These are phyloP conservation scores for Niebla homalea DNA, from an alignment of 495 filamentous ascomycete species.

Conservation along the genomic window DNA sequence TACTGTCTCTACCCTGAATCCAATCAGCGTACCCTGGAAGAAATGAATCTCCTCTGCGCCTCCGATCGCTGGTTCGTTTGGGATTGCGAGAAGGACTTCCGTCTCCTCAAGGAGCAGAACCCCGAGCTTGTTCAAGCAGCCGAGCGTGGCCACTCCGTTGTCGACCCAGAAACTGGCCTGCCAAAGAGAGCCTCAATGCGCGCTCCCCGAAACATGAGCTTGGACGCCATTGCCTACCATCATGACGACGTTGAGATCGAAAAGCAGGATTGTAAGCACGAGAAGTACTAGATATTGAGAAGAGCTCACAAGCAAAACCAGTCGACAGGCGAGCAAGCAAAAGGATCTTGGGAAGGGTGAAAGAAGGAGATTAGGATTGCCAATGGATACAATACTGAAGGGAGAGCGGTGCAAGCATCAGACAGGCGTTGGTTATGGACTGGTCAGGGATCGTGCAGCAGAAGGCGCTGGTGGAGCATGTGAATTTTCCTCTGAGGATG, in stretches of 20 bases:
- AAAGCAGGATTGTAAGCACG: conserved; percentile 20
- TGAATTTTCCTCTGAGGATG: too few species aligned
- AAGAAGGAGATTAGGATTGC: too few species aligned
- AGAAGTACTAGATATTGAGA: background rate
- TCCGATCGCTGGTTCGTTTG: conserved; percentile 45
- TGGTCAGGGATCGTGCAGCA: background rate
- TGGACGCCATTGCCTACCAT: conserved; percentile 14
- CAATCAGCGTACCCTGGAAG: conserved; percentile 54
- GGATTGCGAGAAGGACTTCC: conserved; percentile 50
- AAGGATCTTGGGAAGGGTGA: background rate
- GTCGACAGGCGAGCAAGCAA: background rate
- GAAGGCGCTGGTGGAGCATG: background rate
- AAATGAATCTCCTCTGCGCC: conserved; percentile 56
- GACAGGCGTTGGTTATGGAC: background rate
- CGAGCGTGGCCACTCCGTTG: conserved; percentile 31
- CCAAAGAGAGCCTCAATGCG: conserved; percentile 11
- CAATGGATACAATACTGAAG: too few species aligned
- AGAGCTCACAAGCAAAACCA: background rate
- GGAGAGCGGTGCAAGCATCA: too few species aligned
- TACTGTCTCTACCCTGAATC: conserved; percentile 59
- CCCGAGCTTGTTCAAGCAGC: conserved; percentile 33
- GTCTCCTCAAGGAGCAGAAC: conserved; percentile 39
- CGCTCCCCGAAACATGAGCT: conserved; percentile 15
- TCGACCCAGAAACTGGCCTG: conserved; percentile 35
- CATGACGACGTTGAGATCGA: conserved; percentile 12